Base-by-base conservation (phyloP, 2,329 filamentous ascomycete species). In the Karstenula rhodostoma region DNA sequence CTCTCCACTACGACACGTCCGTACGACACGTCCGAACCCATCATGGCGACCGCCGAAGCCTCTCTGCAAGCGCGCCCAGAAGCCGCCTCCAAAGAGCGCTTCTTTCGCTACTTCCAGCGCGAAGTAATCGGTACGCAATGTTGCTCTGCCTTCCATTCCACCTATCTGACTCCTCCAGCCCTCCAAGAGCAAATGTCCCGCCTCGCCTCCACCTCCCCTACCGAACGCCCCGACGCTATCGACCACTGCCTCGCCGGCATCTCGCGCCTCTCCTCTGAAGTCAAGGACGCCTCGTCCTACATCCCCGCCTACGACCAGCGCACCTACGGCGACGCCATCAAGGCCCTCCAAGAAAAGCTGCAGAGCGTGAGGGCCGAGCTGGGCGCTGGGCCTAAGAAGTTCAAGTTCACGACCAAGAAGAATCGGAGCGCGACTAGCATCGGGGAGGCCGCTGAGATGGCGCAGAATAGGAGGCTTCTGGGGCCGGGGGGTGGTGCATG, bases 301-400 rank as follows among this genome's bases (percentile, higher is more conserved):
- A 87, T 97, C 17, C 93, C 95, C 2, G 88, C 93, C 8, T 96
- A 97, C 74, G 95, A 98, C 72, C 92, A 95, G 76, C 88, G 92
- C 68, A 90, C 90, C 25, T 98, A 97, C 73, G 48, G 27, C 43
- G 69, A 93, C 87, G 87, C 91, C 23, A 88, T 97, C 78, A 96
- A 95, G 82, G 85, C 85, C 17, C 82, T 97, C 15, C 89, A 90
- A 19, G 91, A 94, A 58, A 92, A 91, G 71, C 83, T 97, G 25
- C 89, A 91, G 68, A 86, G 89, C 60, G 89, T 87, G 8, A 86
- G 89, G 17, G 84, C 87, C 42, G 86, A 85, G 23, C 85, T 92
- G 56, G 66, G 69, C 35, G 92, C 93, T 6, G 92, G 93, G 8
- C 91, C 90, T 67, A 86, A 89, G 12, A 92, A 93, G 63, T 97